Percentiles rank a stretch among this genome's conserved stretches.
phyloP scores from a whole-genome alignment of 371 early-diverging fungal species.

The Apophysomyces sp. region DNA sequence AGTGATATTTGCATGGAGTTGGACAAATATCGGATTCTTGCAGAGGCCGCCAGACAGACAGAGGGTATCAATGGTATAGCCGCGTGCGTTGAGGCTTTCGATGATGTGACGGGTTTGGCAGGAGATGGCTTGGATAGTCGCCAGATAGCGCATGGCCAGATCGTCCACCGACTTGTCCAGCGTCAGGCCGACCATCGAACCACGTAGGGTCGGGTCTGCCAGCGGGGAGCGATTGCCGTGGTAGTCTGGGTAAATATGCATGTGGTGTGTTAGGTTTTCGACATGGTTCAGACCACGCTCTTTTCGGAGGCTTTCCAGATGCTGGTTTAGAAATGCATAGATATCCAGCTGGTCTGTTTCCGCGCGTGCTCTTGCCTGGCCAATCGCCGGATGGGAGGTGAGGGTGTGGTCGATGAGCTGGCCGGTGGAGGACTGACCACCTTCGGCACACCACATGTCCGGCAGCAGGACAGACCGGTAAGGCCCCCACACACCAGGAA shows the following conservation, averaged over 20 bases:
- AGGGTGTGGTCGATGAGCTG: slow-evolving; percentile 65
- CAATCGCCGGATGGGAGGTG: slow-evolving; percentile 56
- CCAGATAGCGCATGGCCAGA: slow-evolving; percentile 62
- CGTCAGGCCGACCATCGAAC: slow-evolving; percentile 60
- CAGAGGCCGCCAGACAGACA: slow-evolving; percentile 73
- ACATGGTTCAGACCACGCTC: slow-evolving; percentile 24
- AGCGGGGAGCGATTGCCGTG: slow-evolving; percentile 80
- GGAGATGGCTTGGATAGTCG: slow-evolving; percentile 63
- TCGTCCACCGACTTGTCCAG: slow-evolving; percentile 56
- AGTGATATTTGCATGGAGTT: slow-evolving; percentile 60
- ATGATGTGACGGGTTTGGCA: slow-evolving; percentile 67
- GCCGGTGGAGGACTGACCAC: slow-evolving; percentile 76
- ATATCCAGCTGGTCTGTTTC: slow-evolving; percentile 26
- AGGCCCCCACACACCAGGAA: slow-evolving; percentile 63
- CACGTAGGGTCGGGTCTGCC: slow-evolving; percentile 67
- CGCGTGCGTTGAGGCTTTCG: slow-evolving; percentile 47
- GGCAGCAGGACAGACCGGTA: slow-evolving; percentile 67
- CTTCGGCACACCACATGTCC: slow-evolving; percentile 66
- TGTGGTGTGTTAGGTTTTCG: slow-evolving; percentile 45
- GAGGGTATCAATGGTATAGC: slow-evolving; percentile 59
- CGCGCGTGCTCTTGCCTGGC: slow-evolving; percentile 27
- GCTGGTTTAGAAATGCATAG: slow-evolving; percentile 51
- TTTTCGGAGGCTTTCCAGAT: slow-evolving; percentile 30
- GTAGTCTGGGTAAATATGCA: slow-evolving; percentile 75
- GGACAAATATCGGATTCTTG: slow-evolving; percentile 63